phyloP scores from a whole-genome alignment of 2,329 filamentous ascomycete genomes.

The Myriosclerotinia scirpicola region DNA sequence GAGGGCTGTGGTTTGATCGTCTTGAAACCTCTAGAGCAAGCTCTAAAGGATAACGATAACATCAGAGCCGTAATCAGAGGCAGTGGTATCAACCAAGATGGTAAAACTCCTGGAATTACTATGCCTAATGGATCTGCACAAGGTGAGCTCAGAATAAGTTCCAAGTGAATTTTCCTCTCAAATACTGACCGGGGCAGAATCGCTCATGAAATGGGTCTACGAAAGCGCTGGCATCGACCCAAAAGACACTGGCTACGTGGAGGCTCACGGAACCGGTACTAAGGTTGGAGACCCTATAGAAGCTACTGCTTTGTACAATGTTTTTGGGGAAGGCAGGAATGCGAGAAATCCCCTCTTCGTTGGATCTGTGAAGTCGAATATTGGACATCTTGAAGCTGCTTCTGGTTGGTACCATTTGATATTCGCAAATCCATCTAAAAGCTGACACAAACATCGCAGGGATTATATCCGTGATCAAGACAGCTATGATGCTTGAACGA shows the following conservation, averaged over 20 bases:
- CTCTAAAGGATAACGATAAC: conserved; percentile 58
- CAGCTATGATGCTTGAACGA: conserved; percentile 41
- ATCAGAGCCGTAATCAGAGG: conserved; percentile 47
- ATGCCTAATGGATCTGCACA: conserved; percentile 52
- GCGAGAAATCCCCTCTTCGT: conserved; percentile 28
- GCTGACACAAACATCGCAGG: conserved; percentile 37
- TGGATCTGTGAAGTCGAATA: conserved; percentile 41
- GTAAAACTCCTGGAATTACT: conserved; percentile 56
- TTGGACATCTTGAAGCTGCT: conserved; percentile 47
- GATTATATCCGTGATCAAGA: conserved; percentile 47
- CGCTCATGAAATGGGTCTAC: conserved; percentile 34
- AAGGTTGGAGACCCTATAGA: conserved; percentile 24
- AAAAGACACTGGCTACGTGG: conserved; percentile 26
- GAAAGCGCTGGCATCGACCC: conserved; percentile 24
- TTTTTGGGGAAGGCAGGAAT: conserved; percentile 34
- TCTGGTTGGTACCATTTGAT: conserved; percentile 27
- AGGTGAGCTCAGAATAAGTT: conserved; percentile 1
- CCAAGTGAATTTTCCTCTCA: not conserved
- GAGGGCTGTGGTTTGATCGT: conserved; percentile 60
- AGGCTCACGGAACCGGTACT: conserved; percentile 32
- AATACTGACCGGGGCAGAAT: conserved; percentile 29
- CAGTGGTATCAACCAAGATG: conserved; percentile 53
- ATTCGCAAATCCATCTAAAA: not conserved
- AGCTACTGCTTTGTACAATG: conserved; percentile 33
- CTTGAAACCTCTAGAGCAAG: conserved; percentile 58